Evolutionary conservation across 1,139 yeast species (phyloP).

Genomic region (Suhomyces coccinellae): DNA sequence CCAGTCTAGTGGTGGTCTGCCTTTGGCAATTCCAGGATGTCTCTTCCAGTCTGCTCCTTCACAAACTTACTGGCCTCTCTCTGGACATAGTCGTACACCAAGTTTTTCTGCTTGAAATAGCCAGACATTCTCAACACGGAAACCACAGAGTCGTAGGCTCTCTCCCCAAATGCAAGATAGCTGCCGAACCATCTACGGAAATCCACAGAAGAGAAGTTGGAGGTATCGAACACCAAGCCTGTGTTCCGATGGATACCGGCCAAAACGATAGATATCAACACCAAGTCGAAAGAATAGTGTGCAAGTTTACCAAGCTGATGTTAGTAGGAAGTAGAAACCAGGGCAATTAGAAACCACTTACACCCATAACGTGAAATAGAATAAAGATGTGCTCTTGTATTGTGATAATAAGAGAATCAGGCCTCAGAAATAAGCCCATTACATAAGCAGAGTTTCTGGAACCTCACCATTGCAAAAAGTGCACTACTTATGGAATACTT

Average conservation of each 20-base stretch:
- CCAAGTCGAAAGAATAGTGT: constrained; percentile 59
- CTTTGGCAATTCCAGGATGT: constrained; percentile 24
- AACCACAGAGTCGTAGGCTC: constrained; percentile 48
- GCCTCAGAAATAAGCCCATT: not conserved
- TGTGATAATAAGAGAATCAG: not conserved
- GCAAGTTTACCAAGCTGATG: constrained; percentile 51
- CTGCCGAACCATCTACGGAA: constrained; percentile 53
- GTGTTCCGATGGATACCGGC: constrained; percentile 69
- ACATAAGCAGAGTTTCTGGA: not conserved
- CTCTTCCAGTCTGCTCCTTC: constrained; percentile 39
- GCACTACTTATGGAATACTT: too few relatives aligned
- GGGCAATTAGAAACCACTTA: constrained; percentile 9
- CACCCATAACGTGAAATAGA: constrained; percentile 10
- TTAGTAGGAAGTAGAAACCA: constrained; percentile 7
- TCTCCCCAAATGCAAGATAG: constrained; percentile 56
- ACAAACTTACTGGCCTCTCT: constrained; percentile 34
- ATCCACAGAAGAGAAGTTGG: constrained; percentile 51
- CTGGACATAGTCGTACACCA: constrained; percentile 38
- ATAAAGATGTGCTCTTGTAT: not conserved
- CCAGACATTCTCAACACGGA: constrained; percentile 41
- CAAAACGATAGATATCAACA: constrained; percentile 59
- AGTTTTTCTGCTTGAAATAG: constrained; percentile 45
- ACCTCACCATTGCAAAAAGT: too few relatives aligned
- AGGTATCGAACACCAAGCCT: constrained; percentile 53
- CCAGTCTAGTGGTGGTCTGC: constrained; percentile 1